These are phyloP conservation scores for Saccharomycopsis sp. DNA, from an alignment of 805 yeast genomes.

Conservation along the genomic window DNA sequence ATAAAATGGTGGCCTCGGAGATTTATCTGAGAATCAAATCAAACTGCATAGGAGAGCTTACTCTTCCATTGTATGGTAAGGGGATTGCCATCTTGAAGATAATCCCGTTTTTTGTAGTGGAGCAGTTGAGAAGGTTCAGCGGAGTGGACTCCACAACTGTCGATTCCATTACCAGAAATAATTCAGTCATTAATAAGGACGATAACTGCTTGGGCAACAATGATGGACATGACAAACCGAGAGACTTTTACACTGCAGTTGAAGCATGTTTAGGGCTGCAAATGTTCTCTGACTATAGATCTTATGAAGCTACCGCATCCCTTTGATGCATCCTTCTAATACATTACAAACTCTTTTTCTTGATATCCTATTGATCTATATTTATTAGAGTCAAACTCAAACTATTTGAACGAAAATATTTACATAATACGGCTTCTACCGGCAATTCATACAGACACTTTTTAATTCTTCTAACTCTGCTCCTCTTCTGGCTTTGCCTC, in stretches of 20 bases:
- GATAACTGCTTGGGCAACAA: background rate
- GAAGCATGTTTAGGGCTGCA: background rate
- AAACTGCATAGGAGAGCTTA: constrained; percentile 33
- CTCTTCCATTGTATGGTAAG: constrained; percentile 38
- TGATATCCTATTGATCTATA: background rate
- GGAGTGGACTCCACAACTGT: constrained; percentile 14
- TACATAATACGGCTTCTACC: too few species aligned
- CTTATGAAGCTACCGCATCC: background rate
- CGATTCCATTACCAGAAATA: background rate
- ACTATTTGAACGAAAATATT: background rate
- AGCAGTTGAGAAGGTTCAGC: constrained; percentile 21
- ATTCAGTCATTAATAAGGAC: background rate
- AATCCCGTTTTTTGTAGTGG: constrained; percentile 33
- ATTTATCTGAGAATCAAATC: constrained; percentile 27
- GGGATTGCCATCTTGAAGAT: constrained; percentile 32
- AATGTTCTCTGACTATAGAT: background rate
- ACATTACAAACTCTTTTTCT: background rate
- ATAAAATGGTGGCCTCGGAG: constrained; percentile 27
- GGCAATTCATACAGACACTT: too few species aligned
- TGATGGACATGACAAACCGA: background rate
- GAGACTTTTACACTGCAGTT: background rate
- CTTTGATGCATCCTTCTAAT: background rate
- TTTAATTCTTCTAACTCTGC: too few species aligned
- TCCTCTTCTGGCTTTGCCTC: too few species aligned
- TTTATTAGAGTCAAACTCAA: background rate